Base-by-base conservation (phyloP, 441 rosid species). In the Lepidium campestre region DNA sequence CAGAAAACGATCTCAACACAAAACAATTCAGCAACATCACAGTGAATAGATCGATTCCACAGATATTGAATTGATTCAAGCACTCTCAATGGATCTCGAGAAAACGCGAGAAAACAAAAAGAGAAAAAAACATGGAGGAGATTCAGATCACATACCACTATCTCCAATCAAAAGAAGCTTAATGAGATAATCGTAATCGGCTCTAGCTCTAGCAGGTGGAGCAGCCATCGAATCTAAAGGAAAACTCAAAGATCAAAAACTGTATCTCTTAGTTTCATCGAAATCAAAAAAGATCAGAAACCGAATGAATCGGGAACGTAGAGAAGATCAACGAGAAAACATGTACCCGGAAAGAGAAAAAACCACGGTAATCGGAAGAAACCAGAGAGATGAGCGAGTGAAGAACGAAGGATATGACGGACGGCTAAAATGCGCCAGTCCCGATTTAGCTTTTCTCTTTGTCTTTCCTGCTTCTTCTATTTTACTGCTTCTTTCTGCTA, bases 161-260 rank as follows among this genome's bases (percentile, higher is more conserved):
- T 86, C 92, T 59, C 92, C 92, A 59, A 86, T 86, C 57, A 86
- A 74, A 10, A 86, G 78, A 62, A 86, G 92, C 81, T 86, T 86
- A 29, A 86, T 79, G 65, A 86, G 89, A 72, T 76, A 86, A 81
- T 86, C 92, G 72, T 86, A 80, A 78, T 84, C 89, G 47, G 87
- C 86, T 69, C 87, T 78, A 65, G 85, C 86, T 67, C 89, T 80
- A 71, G 86, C 80, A 56, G 86, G 89, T 75, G 92, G 85, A 77
- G 86, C 84, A 65, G 89, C 85, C 92, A 86, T 86, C 69, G 79
- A 48, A 49, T 58, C 67, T 60, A 47, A 70, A 20, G 36, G 15
- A 68, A 56, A 39, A 40, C n/a, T 22, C 58, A 56, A 70, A 68
- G 71, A 57, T 70, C 40, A 36, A 37, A 56, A 52, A 4, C 13